These are phyloP conservation scores for Sporothrix inflata DNA, from an alignment of 2,329 filamentous ascomycete species.

Conservation along the genomic window DNA sequence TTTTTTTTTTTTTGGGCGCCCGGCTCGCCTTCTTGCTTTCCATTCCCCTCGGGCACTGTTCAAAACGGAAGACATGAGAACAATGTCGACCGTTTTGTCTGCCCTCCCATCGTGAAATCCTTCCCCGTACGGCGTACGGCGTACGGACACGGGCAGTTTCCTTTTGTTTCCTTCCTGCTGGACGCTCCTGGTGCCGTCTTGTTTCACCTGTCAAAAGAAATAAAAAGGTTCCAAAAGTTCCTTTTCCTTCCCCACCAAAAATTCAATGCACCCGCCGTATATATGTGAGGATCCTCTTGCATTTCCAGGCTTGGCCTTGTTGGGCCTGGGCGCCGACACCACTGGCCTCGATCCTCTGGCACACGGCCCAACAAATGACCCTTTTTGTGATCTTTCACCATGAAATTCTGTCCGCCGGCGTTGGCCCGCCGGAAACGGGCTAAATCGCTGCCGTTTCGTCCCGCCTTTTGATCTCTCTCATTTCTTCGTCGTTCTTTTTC, in stretches of 20 bases:
- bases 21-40: neutral
- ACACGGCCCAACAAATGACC: neutral
- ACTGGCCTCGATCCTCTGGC: neutral
- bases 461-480: neutral
- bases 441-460: constrained; percentile 11
- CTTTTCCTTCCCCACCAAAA: neutral
- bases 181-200: neutral
- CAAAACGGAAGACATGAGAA: neutral
- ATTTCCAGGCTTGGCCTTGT: neutral
- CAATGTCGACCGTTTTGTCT: neutral
- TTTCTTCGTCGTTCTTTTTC: neutral
- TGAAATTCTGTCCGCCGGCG: neutral
- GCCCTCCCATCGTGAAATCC: neutral
- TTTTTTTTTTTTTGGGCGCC: too few species aligned
- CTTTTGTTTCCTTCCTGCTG: neutral
- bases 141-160: neutral
- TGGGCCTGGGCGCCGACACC: neutral
- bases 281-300: neutral
- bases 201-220: neutral
- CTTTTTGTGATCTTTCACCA: neutral
- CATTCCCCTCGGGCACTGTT: neutral
- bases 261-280: neutral
- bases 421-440: constrained; percentile 23
- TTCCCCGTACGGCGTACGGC: neutral
- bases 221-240: constrained; percentile 14